Conservation (phyloP, 768 basidiomycete genomes). For the Postia placenta region DNA sequence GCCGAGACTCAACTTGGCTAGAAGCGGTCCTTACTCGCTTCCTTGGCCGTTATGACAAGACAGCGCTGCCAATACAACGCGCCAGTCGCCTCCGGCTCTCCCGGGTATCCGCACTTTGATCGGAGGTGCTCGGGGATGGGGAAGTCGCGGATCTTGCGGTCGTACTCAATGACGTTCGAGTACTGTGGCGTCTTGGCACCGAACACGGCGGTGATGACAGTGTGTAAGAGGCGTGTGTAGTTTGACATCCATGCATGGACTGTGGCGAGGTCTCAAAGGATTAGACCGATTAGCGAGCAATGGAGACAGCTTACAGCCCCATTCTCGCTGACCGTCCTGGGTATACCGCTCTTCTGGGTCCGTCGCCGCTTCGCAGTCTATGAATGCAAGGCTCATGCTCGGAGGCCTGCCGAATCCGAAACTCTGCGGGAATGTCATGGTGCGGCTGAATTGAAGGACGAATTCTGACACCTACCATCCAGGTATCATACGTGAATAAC, state of each 20-base stretch:
- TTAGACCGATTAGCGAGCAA: too few species aligned
- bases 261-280: too few species aligned
- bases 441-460: not conserved
- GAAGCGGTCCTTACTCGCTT: slow-evolving; percentile 22
- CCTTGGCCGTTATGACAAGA: slow-evolving; percentile 20
- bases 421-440: slow-evolving; percentile 35
- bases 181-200: slow-evolving; percentile 35
- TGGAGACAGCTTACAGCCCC: slow-evolving; percentile 37
- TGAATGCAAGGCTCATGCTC: slow-evolving; percentile 42
- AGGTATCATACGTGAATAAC: slow-evolving; percentile 57
- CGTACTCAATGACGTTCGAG: slow-evolving; percentile 39
- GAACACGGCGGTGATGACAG: slow-evolving; percentile 44
- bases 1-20: too few species aligned
- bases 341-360: slow-evolving; percentile 32
- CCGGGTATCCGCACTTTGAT: slow-evolving; percentile 15
- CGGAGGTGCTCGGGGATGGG: slow-evolving; percentile 41
- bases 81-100: slow-evolving; percentile 8
- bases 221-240: slow-evolving; percentile 47
- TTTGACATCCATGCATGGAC: slow-evolving; percentile 53
- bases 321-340: slow-evolving; percentile 30
- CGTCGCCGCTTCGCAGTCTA: slow-evolving; percentile 51
- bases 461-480: slow-evolving; percentile 36
- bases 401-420: slow-evolving; percentile 58
- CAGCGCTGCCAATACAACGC: slow-evolving; percentile 16
- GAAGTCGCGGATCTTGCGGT: slow-evolving; percentile 46